Base-by-base conservation (phyloP, 345 rosid species). In the Luvunga scandens region DNA sequence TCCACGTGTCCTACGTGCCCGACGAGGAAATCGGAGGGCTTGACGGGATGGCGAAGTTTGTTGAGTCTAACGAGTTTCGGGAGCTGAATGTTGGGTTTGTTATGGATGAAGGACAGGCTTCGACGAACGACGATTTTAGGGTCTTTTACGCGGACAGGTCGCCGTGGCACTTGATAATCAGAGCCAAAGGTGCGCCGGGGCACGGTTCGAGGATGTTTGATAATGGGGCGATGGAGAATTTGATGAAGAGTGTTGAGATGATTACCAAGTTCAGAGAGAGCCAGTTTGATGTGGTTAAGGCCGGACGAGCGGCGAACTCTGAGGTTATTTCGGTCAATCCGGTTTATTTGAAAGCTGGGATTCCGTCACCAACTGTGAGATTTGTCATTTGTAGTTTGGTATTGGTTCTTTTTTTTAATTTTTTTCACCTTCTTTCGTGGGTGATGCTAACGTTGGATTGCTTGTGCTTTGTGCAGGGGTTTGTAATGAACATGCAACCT, bases 401-500 rank as follows among this genome's bases (percentile, higher is more conserved):
- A 36, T 19, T 65, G 42, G 2, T 76, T 36, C 12, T 2, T 67
- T n/a, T 8, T 24, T 55, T 3, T 10, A n/a, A n/a, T 2, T 38
- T 42, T 42, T 10, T 42, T 42, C 0, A 0, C 13, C 13, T 42
- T 0, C 13, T 13, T 42, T 48, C 66, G 33, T 67, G 50, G 57
- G 33, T 61, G 59, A 33, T 39, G 25, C 48, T 36, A 60, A 42
- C n/a, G n/a, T 61, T 24, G 38, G 27, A 8, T 8, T 56, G 66
- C 36, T 36, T 67, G 50, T 45, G 50, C 66, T 53, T 53, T 53
- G 61, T 79, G 66, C 50, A 91, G 97, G 99, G 97, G 3, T 93
- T 87, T 87, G 93, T 91, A 71, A 96, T 96, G 95, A 96, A 93
- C 84, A 78, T 93, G 95, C 98, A 93, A 57, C 98, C 97, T 68